Evolutionary conservation across 352 stramenopile species (phyloP).

Genomic region (Phytopythium ostracodes): DNA sequence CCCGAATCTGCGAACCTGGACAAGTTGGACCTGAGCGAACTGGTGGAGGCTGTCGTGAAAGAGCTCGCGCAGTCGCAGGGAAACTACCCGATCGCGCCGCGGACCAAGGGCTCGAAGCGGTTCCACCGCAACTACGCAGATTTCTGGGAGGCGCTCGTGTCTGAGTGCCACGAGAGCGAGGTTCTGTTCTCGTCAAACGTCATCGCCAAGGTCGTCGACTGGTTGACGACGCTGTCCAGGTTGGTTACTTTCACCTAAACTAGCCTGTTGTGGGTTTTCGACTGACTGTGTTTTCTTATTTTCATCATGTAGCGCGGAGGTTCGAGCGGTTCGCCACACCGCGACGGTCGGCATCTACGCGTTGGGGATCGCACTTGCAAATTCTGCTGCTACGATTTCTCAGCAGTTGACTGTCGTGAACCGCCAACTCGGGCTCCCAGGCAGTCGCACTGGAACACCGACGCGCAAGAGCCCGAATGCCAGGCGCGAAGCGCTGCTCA

Average conservation of each 20-base stretch:
- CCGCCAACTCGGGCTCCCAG: conserved; percentile 64
- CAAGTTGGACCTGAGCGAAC: conserved; percentile 67
- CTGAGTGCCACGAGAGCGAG: conserved; percentile 78
- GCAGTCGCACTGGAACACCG: conserved; percentile 14
- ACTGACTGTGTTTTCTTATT: conserved; percentile 9
- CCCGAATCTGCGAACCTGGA: conserved; percentile 46
- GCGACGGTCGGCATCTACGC: conserved; percentile 65
- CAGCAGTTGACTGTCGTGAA: conserved; percentile 66
- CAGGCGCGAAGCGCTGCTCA: conserved; percentile 34
- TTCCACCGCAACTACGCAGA: conserved; percentile 64
- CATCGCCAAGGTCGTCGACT: conserved; percentile 66
- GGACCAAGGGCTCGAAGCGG: conserved; percentile 48
- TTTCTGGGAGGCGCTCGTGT: conserved; percentile 78
- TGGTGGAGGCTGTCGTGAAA: conserved; percentile 60
- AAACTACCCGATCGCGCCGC: conserved; percentile 66
- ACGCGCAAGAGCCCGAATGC: conserved; percentile 45
- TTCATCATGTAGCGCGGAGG: conserved; percentile 49
- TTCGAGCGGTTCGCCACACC: conserved; percentile 80
- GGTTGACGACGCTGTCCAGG: conserved; percentile 78
- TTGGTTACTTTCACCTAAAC: conserved; percentile 10
- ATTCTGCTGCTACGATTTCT: conserved; percentile 38
- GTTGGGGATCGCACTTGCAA: conserved; percentile 62
- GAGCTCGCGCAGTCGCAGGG: conserved; percentile 59
- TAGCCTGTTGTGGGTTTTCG: not conserved
- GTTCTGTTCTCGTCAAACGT: conserved; percentile 71